phyloP scores from a whole-genome alignment of 805 yeast genomes.

The Geotrichum ghanense region DNA sequence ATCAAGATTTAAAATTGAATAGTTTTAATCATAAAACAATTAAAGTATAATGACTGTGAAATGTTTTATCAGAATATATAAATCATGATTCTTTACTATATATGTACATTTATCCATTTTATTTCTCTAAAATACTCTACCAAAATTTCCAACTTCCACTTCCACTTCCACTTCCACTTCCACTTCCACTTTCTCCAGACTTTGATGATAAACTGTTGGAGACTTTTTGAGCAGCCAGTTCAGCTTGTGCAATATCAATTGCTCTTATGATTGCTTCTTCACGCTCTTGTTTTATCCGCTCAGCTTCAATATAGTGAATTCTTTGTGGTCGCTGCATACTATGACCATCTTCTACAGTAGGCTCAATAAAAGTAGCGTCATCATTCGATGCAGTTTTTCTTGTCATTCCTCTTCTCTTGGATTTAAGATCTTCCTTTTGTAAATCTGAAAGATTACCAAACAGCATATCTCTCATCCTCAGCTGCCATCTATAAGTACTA shows the following conservation, averaged over 20 bases:
- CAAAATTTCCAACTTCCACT: neutral
- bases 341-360: conserved; percentile 29
- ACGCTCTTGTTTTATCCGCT: conserved; percentile 51
- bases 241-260: conserved; percentile 33
- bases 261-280: conserved; percentile 46
- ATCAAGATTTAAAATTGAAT: no score
- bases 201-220: neutral
- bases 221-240: conserved; percentile 2
- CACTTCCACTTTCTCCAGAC: neutral
- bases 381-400: conserved; percentile 22
- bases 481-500: conserved; percentile 50
- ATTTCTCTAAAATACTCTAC: no score
- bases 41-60: no score
- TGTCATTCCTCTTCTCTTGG: conserved; percentile 24
- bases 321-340: conserved; percentile 59
- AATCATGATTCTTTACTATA: no score
- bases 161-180: no score
- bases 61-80: no score
- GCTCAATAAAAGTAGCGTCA: conserved; percentile 18
- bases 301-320: conserved; percentile 65
- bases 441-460: conserved; percentile 43
- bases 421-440: conserved; percentile 53
- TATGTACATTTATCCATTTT: no score
- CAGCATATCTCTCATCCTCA: conserved; percentile 41
- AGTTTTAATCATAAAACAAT: no score